A percentile compares a stretch with the other conserved stretches of the same genome.
Evolutionary conservation across 2,329 filamentous ascomycete species (phyloP).

Genomic region (Mycosphaerella arachidis): DNA sequence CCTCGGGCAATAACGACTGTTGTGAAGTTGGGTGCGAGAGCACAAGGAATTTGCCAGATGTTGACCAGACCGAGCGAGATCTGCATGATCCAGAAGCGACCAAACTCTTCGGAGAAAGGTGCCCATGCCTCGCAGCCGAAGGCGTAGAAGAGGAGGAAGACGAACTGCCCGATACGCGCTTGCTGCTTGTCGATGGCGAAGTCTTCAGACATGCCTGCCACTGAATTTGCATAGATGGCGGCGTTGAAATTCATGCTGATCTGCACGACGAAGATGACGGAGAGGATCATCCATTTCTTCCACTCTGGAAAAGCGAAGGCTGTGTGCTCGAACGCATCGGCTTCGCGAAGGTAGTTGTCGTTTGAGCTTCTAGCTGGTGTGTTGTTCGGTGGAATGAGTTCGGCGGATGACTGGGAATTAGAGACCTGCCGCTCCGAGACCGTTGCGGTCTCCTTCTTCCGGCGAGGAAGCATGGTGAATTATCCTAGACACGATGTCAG

Average conservation of each 20-base stretch:
- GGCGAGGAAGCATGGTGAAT: neutral
- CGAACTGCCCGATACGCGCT: slow-evolving; percentile 68
- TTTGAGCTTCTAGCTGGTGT: neutral
- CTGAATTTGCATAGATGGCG: slow-evolving; percentile 53
- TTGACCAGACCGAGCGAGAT: slow-evolving; percentile 70
- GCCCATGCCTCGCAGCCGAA: slow-evolving; percentile 88
- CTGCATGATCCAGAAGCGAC: slow-evolving; percentile 72
- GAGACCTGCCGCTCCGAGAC: neutral
- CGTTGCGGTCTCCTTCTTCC: neutral
- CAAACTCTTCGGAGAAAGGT: slow-evolving; percentile 80
- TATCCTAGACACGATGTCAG: neutral
- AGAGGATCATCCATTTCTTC: slow-evolving; percentile 54
- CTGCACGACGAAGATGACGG: slow-evolving; percentile 51
- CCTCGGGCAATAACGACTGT: slow-evolving; percentile 42
- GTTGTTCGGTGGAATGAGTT: neutral
- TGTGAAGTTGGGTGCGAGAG: slow-evolving; percentile 39
- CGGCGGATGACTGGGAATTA: neutral
- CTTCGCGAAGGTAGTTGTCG: neutral
- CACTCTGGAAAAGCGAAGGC: slow-evolving; percentile 46
- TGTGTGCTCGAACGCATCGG: neutral
- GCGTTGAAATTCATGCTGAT: slow-evolving; percentile 55
- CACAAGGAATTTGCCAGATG: slow-evolving; percentile 63
- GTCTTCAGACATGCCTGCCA: slow-evolving; percentile 54
- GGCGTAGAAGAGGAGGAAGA: slow-evolving; percentile 75
- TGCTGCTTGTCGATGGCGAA: slow-evolving; percentile 65